Evolutionary conservation across 805 yeast genomes (phyloP), one percentile per base, ranked within the genome.

Genomic region (Lipomyces sp.): DNA sequence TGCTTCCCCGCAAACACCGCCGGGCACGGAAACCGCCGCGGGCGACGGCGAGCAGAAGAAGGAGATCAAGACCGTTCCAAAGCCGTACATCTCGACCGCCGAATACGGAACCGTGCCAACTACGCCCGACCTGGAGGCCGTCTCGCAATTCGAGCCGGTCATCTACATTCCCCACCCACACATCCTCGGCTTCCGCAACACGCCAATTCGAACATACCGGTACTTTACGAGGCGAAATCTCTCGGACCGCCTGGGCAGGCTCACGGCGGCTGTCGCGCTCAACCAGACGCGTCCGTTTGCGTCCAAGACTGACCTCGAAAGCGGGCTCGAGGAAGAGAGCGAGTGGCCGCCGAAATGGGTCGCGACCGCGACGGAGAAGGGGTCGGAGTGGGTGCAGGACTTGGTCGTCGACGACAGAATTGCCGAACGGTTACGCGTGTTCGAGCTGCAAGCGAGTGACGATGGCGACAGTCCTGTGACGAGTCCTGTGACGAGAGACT

Each of bases 301-400:
- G 45, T 66, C 72, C 40, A 51, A 63, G 10, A 60, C 61, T 2
- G 81, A 80, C 49, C 63, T 68, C 16, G 68, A 68, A 24, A 66
- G 70, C 51, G 78, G 77, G 14, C 63, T 65, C 18, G 80, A 73
- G 37, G 96, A 89, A 66, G 96, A 90, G 64, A 62, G 67, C 4
- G 91, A 86, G 58, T 91, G 97, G 97, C 96, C 96, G 13, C 68
- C 32, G 47, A 76, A 77, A 51, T 91, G 97, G 96, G 84, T 86
- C 31, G 75, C 80, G 58, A 76, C 75, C 51, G 95, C 96, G n/a
- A 65, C 68, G 41, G 84, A 80, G 45, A 83, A 80, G 58, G 71
- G 78, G 36, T 84, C 95, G 57, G 97, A 91, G 65, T 91, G 98
- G 98, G 81, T 83, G 48, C 81, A 81, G 63, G 90, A 84, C 24